Conservation (phyloP, 495 filamentous ascomycete genomes). For the Talaromyces stipitatus region DNA sequence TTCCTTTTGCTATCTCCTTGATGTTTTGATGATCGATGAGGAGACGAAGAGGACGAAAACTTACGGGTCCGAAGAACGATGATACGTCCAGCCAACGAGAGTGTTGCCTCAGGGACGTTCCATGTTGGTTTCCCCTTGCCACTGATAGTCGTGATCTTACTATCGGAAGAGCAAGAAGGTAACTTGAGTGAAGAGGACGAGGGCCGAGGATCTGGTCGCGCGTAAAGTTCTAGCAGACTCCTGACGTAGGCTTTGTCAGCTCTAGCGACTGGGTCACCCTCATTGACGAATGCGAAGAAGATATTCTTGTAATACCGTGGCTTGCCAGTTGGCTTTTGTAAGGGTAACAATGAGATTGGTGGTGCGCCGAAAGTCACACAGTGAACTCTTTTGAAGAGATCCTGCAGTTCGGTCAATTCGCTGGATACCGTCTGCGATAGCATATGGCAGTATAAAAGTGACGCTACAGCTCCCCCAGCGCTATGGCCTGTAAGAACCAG, state of each 20-base stretch:
- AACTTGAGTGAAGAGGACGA: neutral
- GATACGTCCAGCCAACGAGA: slow-evolving; percentile 62
- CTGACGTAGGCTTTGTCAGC: slow-evolving; percentile 68
- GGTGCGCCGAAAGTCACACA: slow-evolving; percentile 79
- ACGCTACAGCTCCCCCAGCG: slow-evolving; percentile 73
- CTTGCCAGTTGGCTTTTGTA: slow-evolving; percentile 46
- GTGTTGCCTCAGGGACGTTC: slow-evolving; percentile 51
- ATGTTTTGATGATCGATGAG: neutral
- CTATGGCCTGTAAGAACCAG: slow-evolving; percentile 79
- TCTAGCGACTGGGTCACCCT: slow-evolving; percentile 72
- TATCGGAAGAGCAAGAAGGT: neutral
- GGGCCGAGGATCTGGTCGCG: slow-evolving; percentile 30
- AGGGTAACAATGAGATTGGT: slow-evolving; percentile 61
- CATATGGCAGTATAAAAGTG: slow-evolving; percentile 73
- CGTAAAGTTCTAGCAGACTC: slow-evolving; percentile 62
- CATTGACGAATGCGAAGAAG: slow-evolving; percentile 73
- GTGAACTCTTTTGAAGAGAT: slow-evolving; percentile 65
- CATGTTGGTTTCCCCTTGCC: slow-evolving; percentile 35
- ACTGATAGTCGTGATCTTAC: neutral
- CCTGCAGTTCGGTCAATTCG: slow-evolving; percentile 58
- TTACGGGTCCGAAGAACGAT: slow-evolving; percentile 45
- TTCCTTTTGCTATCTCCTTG: neutral
- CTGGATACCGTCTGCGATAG: slow-evolving; percentile 48
- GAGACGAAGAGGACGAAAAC: neutral
- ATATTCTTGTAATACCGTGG: slow-evolving; percentile 48